phyloP scores from a whole-genome alignment of 805 yeast genomes.

The Grigorovia transvaalensis region DNA sequence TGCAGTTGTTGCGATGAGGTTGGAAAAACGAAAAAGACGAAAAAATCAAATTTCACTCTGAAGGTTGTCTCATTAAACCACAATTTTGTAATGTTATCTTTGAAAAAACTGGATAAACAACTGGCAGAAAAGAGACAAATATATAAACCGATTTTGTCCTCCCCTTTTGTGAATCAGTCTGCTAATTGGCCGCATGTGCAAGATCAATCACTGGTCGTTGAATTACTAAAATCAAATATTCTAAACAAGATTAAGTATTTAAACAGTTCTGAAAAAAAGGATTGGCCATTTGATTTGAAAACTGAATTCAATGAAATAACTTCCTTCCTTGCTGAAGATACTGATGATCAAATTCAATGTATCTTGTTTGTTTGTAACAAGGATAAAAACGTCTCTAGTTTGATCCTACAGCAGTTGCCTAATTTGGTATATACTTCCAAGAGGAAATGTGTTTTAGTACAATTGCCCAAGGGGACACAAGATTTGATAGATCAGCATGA shows the following conservation, averaged over 20 bases:
- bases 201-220: conserved; percentile 30
- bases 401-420: conserved; percentile 51
- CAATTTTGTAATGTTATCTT: not conserved
- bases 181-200: conserved; percentile 34
- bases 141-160: conserved; percentile 54
- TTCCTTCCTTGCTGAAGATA: conserved; percentile 36
- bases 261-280: conserved; percentile 1
- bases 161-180: conserved; percentile 45
- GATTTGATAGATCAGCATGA: conserved; percentile 7
- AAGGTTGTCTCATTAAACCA: too few relatives aligned
- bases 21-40: too few relatives aligned
- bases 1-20: too few relatives aligned
- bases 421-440: conserved; percentile 36
- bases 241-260: conserved; percentile 29
- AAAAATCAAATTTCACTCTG: too few relatives aligned
- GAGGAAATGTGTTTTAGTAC: conserved; percentile 41
- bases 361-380: conserved; percentile 49
- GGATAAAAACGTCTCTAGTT: conserved; percentile 38
- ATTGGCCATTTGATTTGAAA: conserved; percentile 16
- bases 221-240: conserved; percentile 31
- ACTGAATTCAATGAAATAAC: conserved; percentile 44
- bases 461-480: conserved; percentile 41
- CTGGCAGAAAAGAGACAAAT: conserved; percentile 38
- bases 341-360: conserved; percentile 10
- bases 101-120: conserved; percentile 39